A percentile compares a stretch with the other conserved stretches of the same genome.
Conservation (phyloP, 2,329 filamentous ascomycete genomes). For the Fusarium sp. region DNA sequence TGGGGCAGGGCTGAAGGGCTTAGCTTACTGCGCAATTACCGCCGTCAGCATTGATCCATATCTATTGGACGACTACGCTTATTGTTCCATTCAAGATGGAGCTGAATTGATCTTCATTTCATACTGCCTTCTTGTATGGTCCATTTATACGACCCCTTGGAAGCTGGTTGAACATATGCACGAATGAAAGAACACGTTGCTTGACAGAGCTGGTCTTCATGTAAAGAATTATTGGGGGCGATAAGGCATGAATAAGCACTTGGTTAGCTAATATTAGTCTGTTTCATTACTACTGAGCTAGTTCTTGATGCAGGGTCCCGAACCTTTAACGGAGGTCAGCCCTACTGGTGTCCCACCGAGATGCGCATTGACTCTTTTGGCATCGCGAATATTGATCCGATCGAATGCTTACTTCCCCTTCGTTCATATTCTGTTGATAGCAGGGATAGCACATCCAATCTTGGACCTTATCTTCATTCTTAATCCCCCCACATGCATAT, state of each 20-base stretch:
- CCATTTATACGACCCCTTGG: not conserved
- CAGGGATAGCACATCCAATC: not conserved
- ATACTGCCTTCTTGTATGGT: not conserved
- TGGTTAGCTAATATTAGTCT: not conserved
- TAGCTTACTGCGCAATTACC: slow-evolving; percentile 7
- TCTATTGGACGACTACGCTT: not conserved
- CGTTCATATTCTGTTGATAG: not conserved
- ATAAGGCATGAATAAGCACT: not conserved
- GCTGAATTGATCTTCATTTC: no score
- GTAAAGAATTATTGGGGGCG: not conserved
- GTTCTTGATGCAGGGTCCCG: not conserved
- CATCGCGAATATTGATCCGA: not conserved
- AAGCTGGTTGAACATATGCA: not conserved
- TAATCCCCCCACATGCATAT: not conserved
- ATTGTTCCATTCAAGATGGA: not conserved
- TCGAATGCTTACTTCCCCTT: not conserved
- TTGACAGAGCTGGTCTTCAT: not conserved
- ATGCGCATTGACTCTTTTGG: not conserved
- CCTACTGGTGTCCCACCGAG: not conserved
- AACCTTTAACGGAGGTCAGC: not conserved
- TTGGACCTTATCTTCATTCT: not conserved
- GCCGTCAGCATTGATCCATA: not conserved
- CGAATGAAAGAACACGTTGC: not conserved
- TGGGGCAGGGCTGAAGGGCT: slow-evolving; percentile 12
- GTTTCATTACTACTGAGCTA: not conserved